Evolutionary conservation across 352 stramenopile species (phyloP).

Genomic region (Phytophthora kernoviae): DNA sequence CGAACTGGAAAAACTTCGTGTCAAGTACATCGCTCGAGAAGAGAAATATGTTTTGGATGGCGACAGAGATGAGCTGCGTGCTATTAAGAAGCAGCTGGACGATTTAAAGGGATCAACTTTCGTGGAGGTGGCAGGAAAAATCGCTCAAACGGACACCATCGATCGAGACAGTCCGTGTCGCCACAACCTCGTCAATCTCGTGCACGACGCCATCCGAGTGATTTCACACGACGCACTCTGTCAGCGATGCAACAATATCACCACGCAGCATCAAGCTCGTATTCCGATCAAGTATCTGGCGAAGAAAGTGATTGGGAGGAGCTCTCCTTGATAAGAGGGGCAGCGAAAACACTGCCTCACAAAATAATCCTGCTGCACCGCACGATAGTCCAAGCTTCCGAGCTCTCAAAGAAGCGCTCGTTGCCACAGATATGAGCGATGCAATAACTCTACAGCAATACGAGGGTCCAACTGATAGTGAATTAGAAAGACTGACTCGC

Average conservation of each 20-base stretch:
- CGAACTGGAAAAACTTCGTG: constrained; percentile 78
- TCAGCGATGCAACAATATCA: constrained; percentile 7
- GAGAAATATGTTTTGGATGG: constrained; percentile 82
- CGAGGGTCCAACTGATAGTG: constrained; percentile 8
- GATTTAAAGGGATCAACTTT: constrained; percentile 59
- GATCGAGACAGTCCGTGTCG: constrained; percentile 9
- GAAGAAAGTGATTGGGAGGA: constrained; percentile 13
- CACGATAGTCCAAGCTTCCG: background rate
- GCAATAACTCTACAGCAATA: constrained; percentile 4
- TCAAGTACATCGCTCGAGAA: constrained; percentile 83
- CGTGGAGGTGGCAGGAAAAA: constrained; percentile 3
- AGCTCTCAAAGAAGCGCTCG: background rate
- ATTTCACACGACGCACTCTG: constrained; percentile 5
- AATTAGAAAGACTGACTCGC: constrained; percentile 53
- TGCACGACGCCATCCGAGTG: constrained; percentile 16
- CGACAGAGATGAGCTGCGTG: constrained; percentile 76
- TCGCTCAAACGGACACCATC: constrained; percentile 6
- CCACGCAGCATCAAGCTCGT: constrained; percentile 5
- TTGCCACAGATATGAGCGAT: background rate
- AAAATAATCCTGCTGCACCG: constrained; percentile 1
- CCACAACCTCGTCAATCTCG: constrained; percentile 12
- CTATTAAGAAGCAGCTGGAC: constrained; percentile 85
- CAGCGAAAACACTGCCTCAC: background rate
- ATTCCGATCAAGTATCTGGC: constrained; percentile 15
- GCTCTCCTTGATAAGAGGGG: constrained; percentile 15